phyloP scores from a whole-genome alignment of 2,329 filamentous ascomycete genomes.

The Fusarium sp. region DNA sequence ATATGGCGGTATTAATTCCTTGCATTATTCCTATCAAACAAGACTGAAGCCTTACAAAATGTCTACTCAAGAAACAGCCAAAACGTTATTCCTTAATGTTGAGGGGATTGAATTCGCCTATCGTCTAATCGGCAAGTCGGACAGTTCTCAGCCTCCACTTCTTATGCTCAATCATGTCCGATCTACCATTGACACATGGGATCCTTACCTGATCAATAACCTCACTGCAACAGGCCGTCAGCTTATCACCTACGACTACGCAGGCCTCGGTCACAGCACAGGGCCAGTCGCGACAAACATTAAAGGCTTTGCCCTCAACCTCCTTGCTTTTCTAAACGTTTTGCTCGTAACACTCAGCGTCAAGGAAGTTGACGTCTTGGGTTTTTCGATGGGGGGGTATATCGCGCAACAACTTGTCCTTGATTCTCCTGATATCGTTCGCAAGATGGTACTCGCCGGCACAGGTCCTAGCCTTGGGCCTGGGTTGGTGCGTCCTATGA shows the following conservation, averaged over 20 bases:
- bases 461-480: neutral
- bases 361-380: neutral
- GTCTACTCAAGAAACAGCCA: neutral
- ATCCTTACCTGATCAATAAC: neutral
- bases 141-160: neutral
- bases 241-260: neutral
- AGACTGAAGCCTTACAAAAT: neutral
- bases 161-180: neutral
- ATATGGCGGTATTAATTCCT: neutral
- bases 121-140: neutral
- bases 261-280: neutral
- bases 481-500: neutral
- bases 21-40: neutral
- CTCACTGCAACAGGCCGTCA: neutral
- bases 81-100: neutral
- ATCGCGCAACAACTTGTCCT: neutral
- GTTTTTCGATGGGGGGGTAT: neutral
- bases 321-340: neutral
- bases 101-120: neutral
- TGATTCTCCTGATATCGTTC: neutral
- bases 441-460: fast-evolving
- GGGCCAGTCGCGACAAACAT: neutral
- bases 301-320: neutral
- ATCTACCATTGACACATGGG: neutral
- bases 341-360: neutral